Evolutionary conservation across 169 alveolate species (phyloP).

Genomic region (Eimeria sp.): DNA sequence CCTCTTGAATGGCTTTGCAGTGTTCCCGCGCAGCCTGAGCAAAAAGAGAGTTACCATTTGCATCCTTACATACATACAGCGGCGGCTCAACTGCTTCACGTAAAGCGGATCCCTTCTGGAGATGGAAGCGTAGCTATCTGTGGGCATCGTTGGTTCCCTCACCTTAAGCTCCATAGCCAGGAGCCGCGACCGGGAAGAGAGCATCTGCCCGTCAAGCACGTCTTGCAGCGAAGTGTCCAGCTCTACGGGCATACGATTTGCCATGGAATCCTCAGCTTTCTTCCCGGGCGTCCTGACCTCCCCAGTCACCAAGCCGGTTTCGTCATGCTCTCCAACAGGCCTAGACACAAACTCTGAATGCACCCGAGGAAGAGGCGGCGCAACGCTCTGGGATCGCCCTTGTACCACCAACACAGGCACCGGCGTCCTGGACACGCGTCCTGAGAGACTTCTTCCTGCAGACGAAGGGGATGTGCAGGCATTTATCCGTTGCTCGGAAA

Average conservation of each 20-base stretch:
- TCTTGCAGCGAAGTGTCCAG: conserved; percentile 23
- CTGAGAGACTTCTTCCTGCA: neutral
- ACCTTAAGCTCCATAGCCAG: conserved; percentile 52
- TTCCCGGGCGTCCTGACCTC: neutral
- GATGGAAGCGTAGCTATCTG: neutral
- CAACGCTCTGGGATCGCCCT: conserved; percentile 61
- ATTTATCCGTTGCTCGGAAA: neutral
- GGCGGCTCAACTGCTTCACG: neutral
- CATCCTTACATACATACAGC: neutral
- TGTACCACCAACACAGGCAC: conserved; percentile 26
- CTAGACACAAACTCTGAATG: neutral
- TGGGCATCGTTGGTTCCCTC: neutral
- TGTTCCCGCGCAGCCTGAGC: conserved; percentile 33
- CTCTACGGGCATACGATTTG: neutral
- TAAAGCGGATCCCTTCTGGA: neutral
- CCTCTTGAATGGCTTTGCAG: conserved; percentile 41
- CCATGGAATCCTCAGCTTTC: neutral
- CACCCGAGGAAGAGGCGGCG: conserved; percentile 38
- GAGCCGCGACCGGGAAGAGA: conserved; percentile 29
- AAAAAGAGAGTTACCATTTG: neutral
- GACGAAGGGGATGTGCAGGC: conserved; percentile 16
- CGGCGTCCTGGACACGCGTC: neutral
- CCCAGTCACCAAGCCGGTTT: neutral
- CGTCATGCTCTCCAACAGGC: neutral
- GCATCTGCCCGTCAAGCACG: conserved; percentile 56